Base-by-base conservation (phyloP, 2,329 filamentous ascomycete species). In the Diaporthe citri region DNA sequence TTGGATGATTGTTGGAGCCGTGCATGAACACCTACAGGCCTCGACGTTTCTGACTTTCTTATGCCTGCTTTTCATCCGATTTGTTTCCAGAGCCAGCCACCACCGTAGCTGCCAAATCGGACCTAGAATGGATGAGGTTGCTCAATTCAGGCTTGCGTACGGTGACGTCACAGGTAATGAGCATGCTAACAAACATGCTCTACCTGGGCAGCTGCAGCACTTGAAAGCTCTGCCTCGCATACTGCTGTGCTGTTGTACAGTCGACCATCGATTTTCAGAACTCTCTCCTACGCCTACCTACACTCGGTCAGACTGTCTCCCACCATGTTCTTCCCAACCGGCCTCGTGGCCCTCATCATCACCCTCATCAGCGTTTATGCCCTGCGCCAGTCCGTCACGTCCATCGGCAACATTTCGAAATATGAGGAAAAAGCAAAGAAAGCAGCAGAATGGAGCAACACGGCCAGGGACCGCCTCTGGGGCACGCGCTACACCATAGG, bases 391-490 rank as follows among this genome's bases (percentile, higher is more conserved):
- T 81, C 81, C 25, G 43, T 75, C 8, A 74, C 76, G 41, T 81
- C 80, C 4, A 81, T 82, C 55, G 76, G 78, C 8, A 80, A 79
- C 62, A 77, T 82, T 22, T 78, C 72, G 20, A 79, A 77, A 28
- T 82, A 82, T 76, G 80, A 82, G 64, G 72, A 74, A 5, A 79
- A 80, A 31, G 80, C 78, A 31, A 73, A 81, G 67, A 80, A 78
- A 72, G 80, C 80, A 4, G 81, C 80, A 10, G 78, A 81, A 13
- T 82, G 81, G 81, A 82, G 80, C 76, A 76, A 71, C 34, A 74
- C 75, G 1, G 80, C 79, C 1, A 77, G 80, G 72, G 79, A 80
- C 52, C 76, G 77, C 9, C 76, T 82, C 17, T 79, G 79, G 79
- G 78, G 78, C 7, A 79, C 80, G 22, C 76, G 80, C 12, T 80